Evolutionary conservation across 805 yeast species (phyloP), one percentile per base, ranked within the genome.

Genomic region (Teunomyces lycoperdinae): DNA sequence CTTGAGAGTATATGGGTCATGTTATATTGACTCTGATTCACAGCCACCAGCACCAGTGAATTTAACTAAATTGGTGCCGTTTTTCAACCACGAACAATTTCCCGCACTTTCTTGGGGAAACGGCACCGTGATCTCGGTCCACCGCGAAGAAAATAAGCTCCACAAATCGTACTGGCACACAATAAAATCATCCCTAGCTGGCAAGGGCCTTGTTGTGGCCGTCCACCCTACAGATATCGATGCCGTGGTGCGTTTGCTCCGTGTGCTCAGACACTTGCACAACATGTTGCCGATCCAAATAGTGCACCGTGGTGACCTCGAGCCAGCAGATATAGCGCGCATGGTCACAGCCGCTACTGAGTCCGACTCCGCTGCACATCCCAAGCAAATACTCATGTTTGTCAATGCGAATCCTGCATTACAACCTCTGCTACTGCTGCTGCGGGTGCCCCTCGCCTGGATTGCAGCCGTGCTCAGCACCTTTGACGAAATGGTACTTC

Each of bases 221-320:
- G 30, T 36, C 20, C 31, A 43, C 11, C 13, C 29, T 10, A 33
- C 30, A 5, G 41, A 45, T 16, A 17, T 38, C 13, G 24, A 30
- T 4, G 13, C 26, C 4, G 40, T 42, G 41, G 14, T 24, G 16
- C 34, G 42, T 29, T 36, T 52, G 32, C 8, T 52, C 17, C 20
- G 27, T 9, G 53, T 50, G n/a, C 43, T 52, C 7, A 11, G 32
- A 13, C 35, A 34, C 16, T 35, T 52, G 30, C 33, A 33, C 9
- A 52, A 46, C 43, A 44, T 45, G 28, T 31, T 52, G 9, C 56
- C 56, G 2, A 39, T 52, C 9, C 52, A 52, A 36, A 40, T 52
- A 5, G 55, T 52, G n/a, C 48, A 48, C 41, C 16, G 43, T 24
- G 26, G 24, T 11, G 36, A 26, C n/a, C 11, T 43, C 10, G 10